Evolutionary conservation across 345 rosid genomes (phyloP), one percentile per base, ranked within the genome.

Genomic region (Moricandia moricandioides): DNA sequence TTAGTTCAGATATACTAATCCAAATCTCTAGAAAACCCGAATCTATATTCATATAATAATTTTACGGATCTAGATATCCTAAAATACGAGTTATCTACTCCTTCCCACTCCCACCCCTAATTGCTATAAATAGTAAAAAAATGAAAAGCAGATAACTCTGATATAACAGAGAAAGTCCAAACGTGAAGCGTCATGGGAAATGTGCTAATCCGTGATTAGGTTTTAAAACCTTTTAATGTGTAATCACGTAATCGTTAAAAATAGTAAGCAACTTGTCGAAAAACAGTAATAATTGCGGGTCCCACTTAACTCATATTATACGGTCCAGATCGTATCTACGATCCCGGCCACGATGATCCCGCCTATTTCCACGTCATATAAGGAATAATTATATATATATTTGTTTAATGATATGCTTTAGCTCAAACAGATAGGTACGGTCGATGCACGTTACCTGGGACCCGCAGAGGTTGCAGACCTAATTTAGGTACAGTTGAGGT

Each of bases 391-490:
- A 13, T 45, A 45, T 45, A 45, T 45, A 13, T 45, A 13, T 45
- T 45, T 7, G 54, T 24, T 65, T n/a, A n/a, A 12, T 27, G 16
- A 40, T 24, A 59, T 54, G 40, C 27, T 76, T 76, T 62, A 59
- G 49, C 67, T 78, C 81, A 78, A 78, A 47, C 18, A 64, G 79
- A 84, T 78, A 78, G 84, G 85, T 84, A 82, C 84, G 87, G 87
- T 70, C 75, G 35, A 62, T 78, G 85, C 82, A 75, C 81, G 87
- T 78, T 72, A 56, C 1, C 24, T 17, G 65, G 83, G 85, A 17
- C 79, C 83, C 82, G 3, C 43, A 69, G 10, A 21, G 55, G 21
- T 30, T 18, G 4, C 49, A 39, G 31, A 65, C 30, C 49, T 73
- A 75, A 51, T 10, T 71, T 78, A 74, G 85, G 77, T 82, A 78